Percentiles rank a stretch among this genome's conserved stretches.
These are phyloP conservation scores for Hypoxylon subgilvum DNA, from an alignment of 495 filamentous ascomycete genomes.

Conservation along the genomic window DNA sequence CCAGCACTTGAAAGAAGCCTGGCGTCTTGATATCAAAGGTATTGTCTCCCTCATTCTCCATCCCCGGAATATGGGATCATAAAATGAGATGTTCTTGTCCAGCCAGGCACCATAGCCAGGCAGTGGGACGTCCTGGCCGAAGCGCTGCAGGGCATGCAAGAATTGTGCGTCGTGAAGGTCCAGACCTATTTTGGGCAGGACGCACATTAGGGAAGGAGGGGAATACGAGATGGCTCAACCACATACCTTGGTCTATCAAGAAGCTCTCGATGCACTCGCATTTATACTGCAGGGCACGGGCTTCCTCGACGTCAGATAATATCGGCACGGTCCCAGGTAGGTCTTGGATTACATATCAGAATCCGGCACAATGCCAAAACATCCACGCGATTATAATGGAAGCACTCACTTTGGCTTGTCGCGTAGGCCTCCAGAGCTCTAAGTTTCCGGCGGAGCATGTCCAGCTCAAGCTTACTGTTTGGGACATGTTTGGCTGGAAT, in stretches of 20 bases:
- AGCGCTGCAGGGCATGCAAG: conserved; percentile 47
- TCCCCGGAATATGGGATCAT: conserved; percentile 53
- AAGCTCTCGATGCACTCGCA: conserved; percentile 59
- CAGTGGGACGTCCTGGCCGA: conserved; percentile 47
- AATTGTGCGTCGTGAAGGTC: conserved; percentile 53
- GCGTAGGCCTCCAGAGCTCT: conserved; percentile 51
- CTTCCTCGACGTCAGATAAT: conserved; percentile 58
- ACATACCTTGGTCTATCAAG: conserved; percentile 56
- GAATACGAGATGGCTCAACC: conserved; percentile 4
- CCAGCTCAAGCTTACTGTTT: conserved; percentile 51
- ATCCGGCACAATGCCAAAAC: conserved; percentile 8
- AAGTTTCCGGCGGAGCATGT: conserved; percentile 56
- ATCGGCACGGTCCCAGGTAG: conserved; percentile 49
- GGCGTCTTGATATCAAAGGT: conserved; percentile 45
- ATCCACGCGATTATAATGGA: conserved; percentile 17
- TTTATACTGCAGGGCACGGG: conserved; percentile 54
- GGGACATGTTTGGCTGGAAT: conserved; percentile 53
- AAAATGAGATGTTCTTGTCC: conserved; percentile 51
- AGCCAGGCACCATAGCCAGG: conserved; percentile 54
- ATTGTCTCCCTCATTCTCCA: conserved; percentile 50
- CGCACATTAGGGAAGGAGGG: conserved; percentile 24
- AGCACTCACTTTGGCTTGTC: conserved; percentile 52
- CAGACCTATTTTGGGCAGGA: conserved; percentile 42
- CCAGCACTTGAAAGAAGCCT: conserved; percentile 57
- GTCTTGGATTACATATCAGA: conserved; percentile 49